Evolutionary conservation across 2,329 filamentous ascomycete genomes (phyloP), one percentile per base, ranked within the genome.

Genomic region (Ophiostoma tasmaniense): DNA sequence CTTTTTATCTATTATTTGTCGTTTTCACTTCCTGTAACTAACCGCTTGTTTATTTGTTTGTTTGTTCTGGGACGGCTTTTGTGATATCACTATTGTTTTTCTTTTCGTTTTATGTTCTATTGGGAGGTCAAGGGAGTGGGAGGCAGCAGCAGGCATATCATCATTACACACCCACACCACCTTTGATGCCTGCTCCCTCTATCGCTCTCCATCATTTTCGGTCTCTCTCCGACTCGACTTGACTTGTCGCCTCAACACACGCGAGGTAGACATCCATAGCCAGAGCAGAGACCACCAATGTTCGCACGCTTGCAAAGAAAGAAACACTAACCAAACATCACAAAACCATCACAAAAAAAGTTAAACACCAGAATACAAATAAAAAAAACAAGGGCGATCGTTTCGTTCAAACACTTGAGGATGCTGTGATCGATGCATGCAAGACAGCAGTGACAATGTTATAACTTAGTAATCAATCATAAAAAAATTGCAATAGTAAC

Each of bases 51-150:
- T 59, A 20, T 64, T 37, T 62, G 7, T 35, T 62, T 62, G 42
- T 66, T 66, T 70, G 42, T 69, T 70, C 68, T 71, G 70, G 69
- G 69, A 52, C 20, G 70, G 70, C 68, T 42, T 20, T 68, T 70
- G 70, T 71, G 67, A 66, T 64, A 65, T 64, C 42, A 67, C 10
- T 28, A 33, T 70, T 39, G 17, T 65, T 50, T 69, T 64, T 64
- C n/a, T 61, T 67, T 20, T 66, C 22, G 8, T 66, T 68, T 13
- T 42, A 62, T 64, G 25, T 66, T 55, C 35, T 45, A 33, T 45
- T 68, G 69, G 69, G 69, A 64, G 69, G 69, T 67, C 62, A 68
- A 67, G 64, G 69, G 69, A 50, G 69, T 45, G 69, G 30, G 59
- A 64, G 67, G 42, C 35, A 66, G 22, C 66, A 66, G 68, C 39